Percentiles rank a stretch among this genome's conserved stretches.
These are phyloP conservation scores for Diutina scorzettiae DNA, from an alignment of 1,139 yeast genomes.

Conservation along the genomic window DNA sequence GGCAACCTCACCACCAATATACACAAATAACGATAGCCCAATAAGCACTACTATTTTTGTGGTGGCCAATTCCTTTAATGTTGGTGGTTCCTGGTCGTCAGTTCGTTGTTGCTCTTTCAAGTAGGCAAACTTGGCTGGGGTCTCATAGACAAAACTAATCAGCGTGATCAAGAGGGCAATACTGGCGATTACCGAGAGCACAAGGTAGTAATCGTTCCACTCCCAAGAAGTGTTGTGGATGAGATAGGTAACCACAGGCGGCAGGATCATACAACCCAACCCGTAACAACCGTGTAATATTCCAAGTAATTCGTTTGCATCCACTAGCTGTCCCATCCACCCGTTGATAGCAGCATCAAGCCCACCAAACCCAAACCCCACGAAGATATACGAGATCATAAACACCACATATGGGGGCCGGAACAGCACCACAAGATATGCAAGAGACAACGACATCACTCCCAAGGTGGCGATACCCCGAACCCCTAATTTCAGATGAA, in stretches of 20 bases:
- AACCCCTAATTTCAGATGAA: constrained; percentile 23
- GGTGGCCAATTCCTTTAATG: constrained; percentile 12
- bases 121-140: constrained; percentile 42
- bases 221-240: constrained; percentile 27
- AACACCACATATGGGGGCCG: constrained; percentile 28
- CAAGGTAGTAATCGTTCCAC: constrained; percentile 37
- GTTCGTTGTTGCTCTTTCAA: constrained; percentile 7
- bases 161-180: constrained; percentile 12
- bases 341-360: constrained; percentile 50
- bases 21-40: constrained; percentile 40
- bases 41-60: constrained; percentile 36
- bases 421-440: constrained; percentile 17
- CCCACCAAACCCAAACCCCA: constrained; percentile 51
- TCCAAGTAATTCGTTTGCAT: constrained; percentile 55
- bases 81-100: background rate
- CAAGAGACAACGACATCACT: constrained; percentile 18
- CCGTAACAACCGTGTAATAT: constrained; percentile 60
- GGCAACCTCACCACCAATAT: constrained; percentile 59
- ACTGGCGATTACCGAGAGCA: constrained; percentile 18
- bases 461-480: constrained; percentile 26
- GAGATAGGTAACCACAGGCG: constrained; percentile 41
- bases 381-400: constrained; percentile 23
- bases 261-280: constrained; percentile 54
- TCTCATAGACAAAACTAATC: constrained; percentile 37
- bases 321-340: constrained; percentile 43